Evolutionary conservation across 2,329 filamentous ascomycete genomes (phyloP), one percentile per base, ranked within the genome.

Genomic region (Fusarium nodosum): DNA sequence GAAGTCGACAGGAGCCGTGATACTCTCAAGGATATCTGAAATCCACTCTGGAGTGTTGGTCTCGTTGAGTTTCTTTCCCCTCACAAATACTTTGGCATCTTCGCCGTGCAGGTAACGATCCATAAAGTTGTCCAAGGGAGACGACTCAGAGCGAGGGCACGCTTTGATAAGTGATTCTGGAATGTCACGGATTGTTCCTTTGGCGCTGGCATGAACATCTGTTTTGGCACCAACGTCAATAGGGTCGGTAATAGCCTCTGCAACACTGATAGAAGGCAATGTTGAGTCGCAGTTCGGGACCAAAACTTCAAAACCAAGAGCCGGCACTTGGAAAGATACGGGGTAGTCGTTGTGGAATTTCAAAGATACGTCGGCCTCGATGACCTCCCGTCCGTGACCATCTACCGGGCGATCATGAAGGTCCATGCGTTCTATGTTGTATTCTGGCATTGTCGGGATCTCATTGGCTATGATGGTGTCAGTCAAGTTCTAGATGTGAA

Each of bases 1-100:
- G 66, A 98, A 92, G 8, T 93, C 91, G 9, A 98, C 83, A 5
- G 94, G 94, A 1, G 98, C 85, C 0, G 91, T 94, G 54, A 98
- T 87, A 71, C 92, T 93, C 46, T 90, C 89, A 38, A 98, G 82
- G 24, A 99, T 85, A 53, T 94, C 89, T 16, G 87, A 87, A 48
- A 97, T 86, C 96, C 96, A 99, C 46, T 85, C 83, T 1, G 96
- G 96, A 0, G 93, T 92, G 34, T 89, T 84, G 2, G 86, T 82
- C 20, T 86, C 85, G 4, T 90, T 88, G 28, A 88, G 83, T 64
- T 89, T 86, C 58, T 92, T 92, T 28, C 95, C 96, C 51, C 92
- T 91, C 50, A 98, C 89, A 79, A 93, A 97, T 15, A 97, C 85
- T 3, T 89, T 93, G 1, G 92, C 91, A 57, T 92, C 85, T 42